phyloP scores from a whole-genome alignment of 805 yeast genomes.

The Suhomyces vadensis region DNA sequence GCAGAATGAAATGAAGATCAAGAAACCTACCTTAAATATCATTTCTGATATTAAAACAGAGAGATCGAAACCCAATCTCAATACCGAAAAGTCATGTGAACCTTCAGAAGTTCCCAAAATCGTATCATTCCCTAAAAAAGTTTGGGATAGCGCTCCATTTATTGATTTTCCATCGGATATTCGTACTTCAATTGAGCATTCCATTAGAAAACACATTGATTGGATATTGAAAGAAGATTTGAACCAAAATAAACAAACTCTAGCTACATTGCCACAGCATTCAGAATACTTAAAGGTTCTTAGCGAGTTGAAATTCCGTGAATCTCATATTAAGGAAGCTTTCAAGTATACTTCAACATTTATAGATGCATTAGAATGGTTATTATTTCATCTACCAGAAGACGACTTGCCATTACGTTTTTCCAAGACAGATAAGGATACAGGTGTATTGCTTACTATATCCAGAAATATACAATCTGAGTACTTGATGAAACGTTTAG shows the following conservation, averaged over 20 bases:
- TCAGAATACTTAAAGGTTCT: constrained; percentile 12
- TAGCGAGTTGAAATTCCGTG: constrained; percentile 61
- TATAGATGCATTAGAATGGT: constrained; percentile 66
- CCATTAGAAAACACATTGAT: constrained; percentile 55
- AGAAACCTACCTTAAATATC: constrained; percentile 46
- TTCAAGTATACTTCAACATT: constrained; percentile 53
- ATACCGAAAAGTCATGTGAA: constrained; percentile 15
- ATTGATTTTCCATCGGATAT: constrained; percentile 67
- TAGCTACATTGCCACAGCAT: neutral
- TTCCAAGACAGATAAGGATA: constrained; percentile 55
- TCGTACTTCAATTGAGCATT: constrained; percentile 60
- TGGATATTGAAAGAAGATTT: constrained; percentile 45
- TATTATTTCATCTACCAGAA: constrained; percentile 87
- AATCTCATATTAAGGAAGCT: constrained; percentile 70
- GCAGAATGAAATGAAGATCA: constrained; percentile 52
- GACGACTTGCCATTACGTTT: constrained; percentile 82
- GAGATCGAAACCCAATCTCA: constrained; percentile 7
- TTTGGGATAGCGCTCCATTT: constrained; percentile 70
- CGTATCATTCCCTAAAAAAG: constrained; percentile 48
- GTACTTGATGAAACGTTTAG: constrained; percentile 55
- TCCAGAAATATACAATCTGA: constrained; percentile 56
- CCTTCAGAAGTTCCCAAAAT: neutral
- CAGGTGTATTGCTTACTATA: constrained; percentile 58
- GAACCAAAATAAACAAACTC: constrained; percentile 8
- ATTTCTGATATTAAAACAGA: constrained; percentile 17